A percentile compares a stretch with the other conserved stretches of the same genome.
Evolutionary conservation across 2,329 filamentous ascomycete genomes (phyloP).

Genomic region (Diaporthe longicolla): DNA sequence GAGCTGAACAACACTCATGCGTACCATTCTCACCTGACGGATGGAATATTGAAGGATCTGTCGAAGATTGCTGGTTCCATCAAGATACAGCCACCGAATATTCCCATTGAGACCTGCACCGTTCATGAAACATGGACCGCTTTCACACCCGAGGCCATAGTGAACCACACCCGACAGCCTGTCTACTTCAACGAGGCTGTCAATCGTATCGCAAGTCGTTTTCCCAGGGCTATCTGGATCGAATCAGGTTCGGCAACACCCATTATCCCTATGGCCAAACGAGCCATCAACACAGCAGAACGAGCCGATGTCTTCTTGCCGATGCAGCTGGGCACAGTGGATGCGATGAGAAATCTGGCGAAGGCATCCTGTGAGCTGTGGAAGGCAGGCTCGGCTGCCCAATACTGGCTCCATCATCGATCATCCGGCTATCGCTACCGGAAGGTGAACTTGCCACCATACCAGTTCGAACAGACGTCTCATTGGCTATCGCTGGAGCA

Average conservation of each 20-base stretch:
- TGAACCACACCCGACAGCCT: slow-evolving; percentile 50
- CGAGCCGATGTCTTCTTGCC: slow-evolving; percentile 35
- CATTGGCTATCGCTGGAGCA: slow-evolving; percentile 45
- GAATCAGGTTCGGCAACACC: slow-evolving; percentile 54
- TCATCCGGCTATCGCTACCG: slow-evolving; percentile 31
- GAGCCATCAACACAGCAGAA: slow-evolving; percentile 45
- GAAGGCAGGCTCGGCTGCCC: slow-evolving; percentile 41
- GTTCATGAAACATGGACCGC: slow-evolving; percentile 35
- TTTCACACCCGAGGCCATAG: slow-evolving; percentile 43
- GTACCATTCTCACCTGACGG: slow-evolving; percentile 50
- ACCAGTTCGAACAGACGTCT: slow-evolving; percentile 49
- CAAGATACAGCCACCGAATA: slow-evolving; percentile 44
- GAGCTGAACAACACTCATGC: slow-evolving; percentile 48
- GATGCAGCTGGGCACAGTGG: slow-evolving; percentile 23
- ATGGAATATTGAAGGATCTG: slow-evolving; percentile 45
- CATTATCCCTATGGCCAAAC: slow-evolving; percentile 51
- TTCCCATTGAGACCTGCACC: slow-evolving; percentile 48
- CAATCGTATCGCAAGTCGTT: slow-evolving; percentile 45
- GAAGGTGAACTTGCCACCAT: slow-evolving; percentile 47
- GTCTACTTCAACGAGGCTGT: slow-evolving; percentile 53
- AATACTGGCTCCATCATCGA: slow-evolving; percentile 48
- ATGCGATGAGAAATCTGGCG: slow-evolving; percentile 21
- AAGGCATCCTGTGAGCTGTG: slow-evolving; percentile 43
- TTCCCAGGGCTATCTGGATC: slow-evolving; percentile 49
- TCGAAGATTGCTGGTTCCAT: slow-evolving; percentile 37